Evolutionary conservation across 768 basidiomycete species (phyloP), one percentile per base, ranked within the genome.

Genomic region (Strobilomyces dryophilus): DNA sequence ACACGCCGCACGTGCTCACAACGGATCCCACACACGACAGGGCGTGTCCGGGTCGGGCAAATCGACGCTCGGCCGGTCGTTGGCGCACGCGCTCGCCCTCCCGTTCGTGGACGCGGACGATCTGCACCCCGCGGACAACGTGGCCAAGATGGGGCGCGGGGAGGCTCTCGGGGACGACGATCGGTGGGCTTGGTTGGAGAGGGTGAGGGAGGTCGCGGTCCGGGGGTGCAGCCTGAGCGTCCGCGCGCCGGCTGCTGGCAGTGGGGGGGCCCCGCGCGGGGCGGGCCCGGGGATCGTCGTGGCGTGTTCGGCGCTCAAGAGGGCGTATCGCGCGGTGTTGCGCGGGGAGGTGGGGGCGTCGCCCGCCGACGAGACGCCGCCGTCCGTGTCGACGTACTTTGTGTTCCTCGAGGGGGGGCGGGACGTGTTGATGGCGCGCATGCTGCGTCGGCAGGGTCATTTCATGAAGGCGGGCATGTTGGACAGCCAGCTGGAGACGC

Each of bases 41-140:
- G 89, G 89, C 32, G 85, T 89, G 4, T 87, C 78, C 1, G 85
- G 86, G 14, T 82, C 83, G 31, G 86, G 88, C 8, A 89, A 89
- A 64, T 80, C 82, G 27, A 88, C 85, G 20, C 74, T 93, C 1
- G 90, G 87, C 0, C 58, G 56, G 5, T 81, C 80, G 8, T 73
- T 95, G n/a, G 79, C 88, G 8, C 60, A 71, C 36, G 73, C 74
- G 26, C 75, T 92, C 45, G 69, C 67, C n/a, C 57, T 92, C 54
- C 85, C 92, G 1, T 95, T 89, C 72, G 73, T 92, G 54, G 95
- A 98, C 63, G 95, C 88, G 27, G 94, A 97, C 66, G 84, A 88
- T 56, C 76, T 97, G 27, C 95, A 98, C 65, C 88, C 94, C 0
- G 63, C 74, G 21, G 69, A 79, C 12, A 95, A 95, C 68, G 80